These are phyloP conservation scores for Solanum appendiculatum DNA, from an alignment of 257 asterid species.

Conservation along the genomic window DNA sequence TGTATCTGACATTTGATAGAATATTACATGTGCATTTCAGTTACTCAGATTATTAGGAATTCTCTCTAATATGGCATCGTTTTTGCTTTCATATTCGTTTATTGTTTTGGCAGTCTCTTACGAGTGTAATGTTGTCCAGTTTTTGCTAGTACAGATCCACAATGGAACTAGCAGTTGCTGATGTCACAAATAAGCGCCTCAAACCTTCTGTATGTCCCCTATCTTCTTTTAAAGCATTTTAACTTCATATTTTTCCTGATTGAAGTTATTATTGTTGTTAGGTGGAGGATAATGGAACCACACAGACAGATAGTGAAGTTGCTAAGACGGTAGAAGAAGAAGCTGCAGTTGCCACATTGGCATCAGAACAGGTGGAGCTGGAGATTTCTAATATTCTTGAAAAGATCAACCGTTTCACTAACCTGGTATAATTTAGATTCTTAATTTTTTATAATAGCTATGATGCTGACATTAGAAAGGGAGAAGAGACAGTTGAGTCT, in stretches of 20 bases:
- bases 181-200: conserved; percentile 39
- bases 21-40: not conserved
- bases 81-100: not conserved
- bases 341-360: conserved; percentile 23
- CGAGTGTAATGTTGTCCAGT: not conserved
- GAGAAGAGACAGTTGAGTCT: not conserved
- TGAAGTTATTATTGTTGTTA: conserved; percentile 1
- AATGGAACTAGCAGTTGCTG: conserved; percentile 39
- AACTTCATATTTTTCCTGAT: conserved; percentile 2
- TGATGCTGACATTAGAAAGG: not conserved
- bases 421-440: conserved; percentile 40
- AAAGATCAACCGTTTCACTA: conserved; percentile 62
- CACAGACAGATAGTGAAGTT: conserved; percentile 23
- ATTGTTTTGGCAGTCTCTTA: not conserved
- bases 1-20: not conserved
- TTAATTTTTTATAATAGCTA: not conserved
- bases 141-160: not conserved
- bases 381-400: conserved; percentile 75
- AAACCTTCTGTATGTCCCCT: conserved; percentile 44
- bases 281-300: conserved; percentile 25
- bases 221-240: conserved; percentile 2
- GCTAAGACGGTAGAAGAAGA: conserved; percentile 44
- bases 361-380: conserved; percentile 57
- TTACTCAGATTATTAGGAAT: not conserved
- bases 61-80: not conserved